Percentiles rank a stretch among this genome's conserved stretches.
Conservation (phyloP, 129 eudicot species). For the Cynara cardunculus region DNA sequence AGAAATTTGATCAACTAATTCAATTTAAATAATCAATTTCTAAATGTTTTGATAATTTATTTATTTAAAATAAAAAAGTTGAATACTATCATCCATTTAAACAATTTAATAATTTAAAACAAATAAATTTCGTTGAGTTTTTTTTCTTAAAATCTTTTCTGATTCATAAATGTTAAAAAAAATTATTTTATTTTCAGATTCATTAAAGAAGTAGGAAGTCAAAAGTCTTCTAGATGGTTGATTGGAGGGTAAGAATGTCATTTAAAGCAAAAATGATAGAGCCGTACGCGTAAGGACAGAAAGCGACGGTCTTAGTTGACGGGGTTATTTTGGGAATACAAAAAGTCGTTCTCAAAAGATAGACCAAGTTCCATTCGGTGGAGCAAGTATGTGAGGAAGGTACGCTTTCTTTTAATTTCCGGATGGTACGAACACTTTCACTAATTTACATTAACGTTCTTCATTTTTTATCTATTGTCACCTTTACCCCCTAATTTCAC, state of each 20-base stretch:
- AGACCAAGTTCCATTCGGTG: conserved; percentile 49
- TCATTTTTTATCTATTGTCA: not conserved
- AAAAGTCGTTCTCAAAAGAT: conserved; percentile 39
- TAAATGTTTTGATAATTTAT: no score
- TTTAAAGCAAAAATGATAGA: not conserved
- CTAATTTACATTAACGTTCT: conserved; percentile 8
- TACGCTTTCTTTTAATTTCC: conserved; percentile 41
- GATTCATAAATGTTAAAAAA: no score
- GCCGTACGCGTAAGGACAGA: conserved; percentile 75
- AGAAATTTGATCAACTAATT: no score
- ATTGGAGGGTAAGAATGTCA: conserved; percentile 34
- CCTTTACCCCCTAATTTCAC: not conserved
- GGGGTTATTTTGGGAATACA: conserved; percentile 39
- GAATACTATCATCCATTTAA: no score
- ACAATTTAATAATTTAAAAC: no score
- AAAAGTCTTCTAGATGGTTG: not conserved
- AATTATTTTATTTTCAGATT: no score
- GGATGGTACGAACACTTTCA: conserved; percentile 48
- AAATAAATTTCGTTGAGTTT: no score
- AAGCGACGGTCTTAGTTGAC: conserved; percentile 19
- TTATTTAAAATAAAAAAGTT: no score
- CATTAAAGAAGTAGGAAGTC: no score
- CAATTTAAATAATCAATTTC: no score
- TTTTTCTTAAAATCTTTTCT: no score
- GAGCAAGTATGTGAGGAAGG: conserved; percentile 78